Percentiles rank a stretch among this genome's conserved stretches.
These are phyloP conservation scores for Phytophthora hybrid DNA, from an alignment of 352 stramenopile genomes.

Conservation along the genomic window DNA sequence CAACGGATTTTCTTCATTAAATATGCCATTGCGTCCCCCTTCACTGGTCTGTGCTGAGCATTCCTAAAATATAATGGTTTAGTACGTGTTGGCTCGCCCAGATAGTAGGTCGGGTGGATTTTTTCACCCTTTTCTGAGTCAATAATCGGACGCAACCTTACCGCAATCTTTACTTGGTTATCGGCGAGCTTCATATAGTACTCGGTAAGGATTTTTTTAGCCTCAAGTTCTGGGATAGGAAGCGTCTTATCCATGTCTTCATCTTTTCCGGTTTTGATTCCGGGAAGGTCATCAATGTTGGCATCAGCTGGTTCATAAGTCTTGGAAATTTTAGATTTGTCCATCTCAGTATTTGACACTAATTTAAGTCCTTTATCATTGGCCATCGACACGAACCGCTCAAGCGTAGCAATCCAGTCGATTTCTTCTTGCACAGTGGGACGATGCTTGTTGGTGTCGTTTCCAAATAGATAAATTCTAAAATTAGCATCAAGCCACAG, in stretches of 20 bases:
- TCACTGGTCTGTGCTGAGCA: too few species aligned
- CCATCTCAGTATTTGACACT: not conserved
- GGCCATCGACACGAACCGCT: not conserved
- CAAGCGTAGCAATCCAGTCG: not conserved
- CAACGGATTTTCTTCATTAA: constrained; percentile 3
- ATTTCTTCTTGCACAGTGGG: not conserved
- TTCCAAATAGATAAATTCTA: not conserved
- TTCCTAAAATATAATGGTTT: too few species aligned
- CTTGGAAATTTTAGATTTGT: not conserved
- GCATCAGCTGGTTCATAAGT: not conserved
- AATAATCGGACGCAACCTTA: not conserved
- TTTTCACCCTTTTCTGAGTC: not conserved
- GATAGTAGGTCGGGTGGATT: too few species aligned
- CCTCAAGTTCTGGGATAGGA: not conserved
- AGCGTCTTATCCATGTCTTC: not conserved
- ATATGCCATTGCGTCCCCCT: not conserved
- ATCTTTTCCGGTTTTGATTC: not conserved
- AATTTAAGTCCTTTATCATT: not conserved
- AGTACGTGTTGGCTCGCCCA: too few species aligned
- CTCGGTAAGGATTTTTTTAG: not conserved
- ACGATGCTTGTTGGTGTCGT: not conserved
- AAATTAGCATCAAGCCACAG: not conserved
- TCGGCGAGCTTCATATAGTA: not conserved
- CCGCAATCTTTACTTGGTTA: not conserved
- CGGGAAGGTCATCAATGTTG: not conserved